These are phyloP conservation scores for Neurospora sp. DNA, from an alignment of 495 filamentous ascomycete species.

Conservation along the genomic window DNA sequence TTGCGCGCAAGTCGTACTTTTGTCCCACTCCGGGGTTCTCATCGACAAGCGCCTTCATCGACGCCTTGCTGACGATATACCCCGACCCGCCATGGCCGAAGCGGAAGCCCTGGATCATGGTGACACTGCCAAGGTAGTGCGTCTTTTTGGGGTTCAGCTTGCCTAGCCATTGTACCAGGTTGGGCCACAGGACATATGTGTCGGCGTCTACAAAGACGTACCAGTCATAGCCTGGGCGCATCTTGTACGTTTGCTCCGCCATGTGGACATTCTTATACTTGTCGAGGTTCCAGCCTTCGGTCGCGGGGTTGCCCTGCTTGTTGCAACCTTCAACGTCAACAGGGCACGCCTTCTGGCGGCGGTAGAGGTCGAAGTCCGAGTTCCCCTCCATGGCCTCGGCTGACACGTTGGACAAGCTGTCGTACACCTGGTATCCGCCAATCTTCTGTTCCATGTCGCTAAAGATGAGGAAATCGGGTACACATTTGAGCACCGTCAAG, in stretches of 20 bases:
- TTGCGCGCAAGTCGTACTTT: conserved; percentile 43
- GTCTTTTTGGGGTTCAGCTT: conserved; percentile 38
- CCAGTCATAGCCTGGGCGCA: conserved; percentile 47
- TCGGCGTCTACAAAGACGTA: conserved; percentile 63
- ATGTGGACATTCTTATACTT: conserved; percentile 41
- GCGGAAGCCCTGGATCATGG: conserved; percentile 39
- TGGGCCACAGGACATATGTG: conserved; percentile 56
- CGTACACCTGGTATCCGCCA: conserved; percentile 36
- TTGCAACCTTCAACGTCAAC: conserved; percentile 33
- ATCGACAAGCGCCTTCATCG: conserved; percentile 37
- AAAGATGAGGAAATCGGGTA: conserved; percentile 46
- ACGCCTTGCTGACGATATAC: conserved; percentile 51
- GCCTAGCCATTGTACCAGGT: conserved; percentile 45
- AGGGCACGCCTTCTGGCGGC: conserved; percentile 31
- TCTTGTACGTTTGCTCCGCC: conserved; percentile 29
- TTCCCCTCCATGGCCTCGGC: conserved; percentile 21
- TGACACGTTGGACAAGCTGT: conserved; percentile 41
- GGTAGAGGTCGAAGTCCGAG: conserved; percentile 47
- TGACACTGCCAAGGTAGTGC: conserved; percentile 50
- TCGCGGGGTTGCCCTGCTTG: conserved; percentile 17
- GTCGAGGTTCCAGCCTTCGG: conserved; percentile 40
- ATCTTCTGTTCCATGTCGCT: conserved; percentile 45
- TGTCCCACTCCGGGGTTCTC: conserved; percentile 29
- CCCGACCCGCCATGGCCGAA: conserved; percentile 65
- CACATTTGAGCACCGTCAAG: conserved; percentile 40